These are phyloP conservation scores for Megacollybia marginata DNA, from an alignment of 768 basidiomycete genomes.

Conservation along the genomic window DNA sequence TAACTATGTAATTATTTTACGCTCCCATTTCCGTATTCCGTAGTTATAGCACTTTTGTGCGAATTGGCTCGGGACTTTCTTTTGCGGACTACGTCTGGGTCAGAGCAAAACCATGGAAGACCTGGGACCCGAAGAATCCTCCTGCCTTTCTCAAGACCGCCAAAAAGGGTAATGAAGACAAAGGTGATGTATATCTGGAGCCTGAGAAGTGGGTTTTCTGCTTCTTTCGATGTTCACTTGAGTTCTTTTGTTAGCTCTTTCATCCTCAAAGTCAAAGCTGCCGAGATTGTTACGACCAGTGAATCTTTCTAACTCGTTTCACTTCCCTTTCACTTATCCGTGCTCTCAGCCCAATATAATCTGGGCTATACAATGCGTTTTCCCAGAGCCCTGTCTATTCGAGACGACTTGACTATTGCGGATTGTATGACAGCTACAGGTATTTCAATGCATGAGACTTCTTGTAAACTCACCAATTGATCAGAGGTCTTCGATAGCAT, in stretches of 20 bases:
- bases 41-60: conserved; percentile 83
- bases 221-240: background rate
- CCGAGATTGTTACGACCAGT: conserved; percentile 81
- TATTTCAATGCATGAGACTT: conserved; percentile 15
- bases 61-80: conserved; percentile 85
- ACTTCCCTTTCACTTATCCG: background rate
- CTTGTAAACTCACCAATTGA: background rate
- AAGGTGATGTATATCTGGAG: conserved; percentile 86
- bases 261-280: conserved; percentile 87
- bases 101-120: conserved; percentile 73
- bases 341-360: conserved; percentile 66
- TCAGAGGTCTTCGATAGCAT: conserved; percentile 55
- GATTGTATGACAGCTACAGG: conserved; percentile 73
- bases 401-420: conserved; percentile 65
- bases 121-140: conserved; percentile 64
- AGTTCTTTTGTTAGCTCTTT: conserved; percentile 62
- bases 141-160: conserved; percentile 65
- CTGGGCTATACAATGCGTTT: conserved; percentile 90
- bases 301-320: conserved; percentile 4
- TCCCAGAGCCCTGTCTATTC: conserved; percentile 74
- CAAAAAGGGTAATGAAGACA: conserved; percentile 61
- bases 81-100: conserved; percentile 86
- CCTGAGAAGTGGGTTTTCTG: conserved; percentile 66
- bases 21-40: background rate
- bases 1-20: conserved; percentile 41